These are phyloP conservation scores for Salix dunnii DNA, from an alignment of 345 rosid species.

Conservation along the genomic window DNA sequence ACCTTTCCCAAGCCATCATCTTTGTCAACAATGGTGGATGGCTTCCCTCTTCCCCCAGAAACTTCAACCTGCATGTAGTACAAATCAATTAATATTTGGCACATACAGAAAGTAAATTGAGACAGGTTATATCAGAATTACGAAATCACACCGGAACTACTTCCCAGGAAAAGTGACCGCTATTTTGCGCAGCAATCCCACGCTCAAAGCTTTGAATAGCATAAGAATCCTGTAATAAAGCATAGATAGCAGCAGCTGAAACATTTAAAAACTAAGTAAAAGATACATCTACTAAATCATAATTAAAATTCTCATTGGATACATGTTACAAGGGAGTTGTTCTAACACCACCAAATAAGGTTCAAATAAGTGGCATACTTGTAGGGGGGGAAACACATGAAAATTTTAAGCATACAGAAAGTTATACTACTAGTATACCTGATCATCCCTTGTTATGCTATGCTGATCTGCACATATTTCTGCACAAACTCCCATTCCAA, in stretches of 20 bases:
- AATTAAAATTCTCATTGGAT: conserved; percentile 2
- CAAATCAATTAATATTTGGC: not conserved
- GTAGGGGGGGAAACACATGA: not conserved
- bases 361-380: not conserved
- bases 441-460: conserved; percentile 23
- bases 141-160: conserved; percentile 23
- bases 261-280: not conserved
- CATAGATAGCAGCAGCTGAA: not conserved
- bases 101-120: not conserved
- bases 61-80: conserved; percentile 24
- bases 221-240: conserved; percentile 25
- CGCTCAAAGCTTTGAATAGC: conserved; percentile 29
- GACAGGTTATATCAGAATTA: not conserved
- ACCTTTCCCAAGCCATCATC: conserved; percentile 34
- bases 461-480: conserved; percentile 30
- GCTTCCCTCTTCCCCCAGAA: conserved; percentile 20
- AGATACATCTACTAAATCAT: not conserved
- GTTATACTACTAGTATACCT: conserved; percentile 7
- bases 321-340: not conserved
- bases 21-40: conserved; percentile 12
- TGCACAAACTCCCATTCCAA: conserved; percentile 36
- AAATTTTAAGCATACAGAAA: no score
- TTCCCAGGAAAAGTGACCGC: conserved; percentile 29
- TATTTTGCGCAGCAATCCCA: conserved; percentile 22
- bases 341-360: not conserved